These are phyloP conservation scores for Diphasiastrum complanatum DNA, from an alignment of 83 land plant genomes.

Conservation along the genomic window DNA sequence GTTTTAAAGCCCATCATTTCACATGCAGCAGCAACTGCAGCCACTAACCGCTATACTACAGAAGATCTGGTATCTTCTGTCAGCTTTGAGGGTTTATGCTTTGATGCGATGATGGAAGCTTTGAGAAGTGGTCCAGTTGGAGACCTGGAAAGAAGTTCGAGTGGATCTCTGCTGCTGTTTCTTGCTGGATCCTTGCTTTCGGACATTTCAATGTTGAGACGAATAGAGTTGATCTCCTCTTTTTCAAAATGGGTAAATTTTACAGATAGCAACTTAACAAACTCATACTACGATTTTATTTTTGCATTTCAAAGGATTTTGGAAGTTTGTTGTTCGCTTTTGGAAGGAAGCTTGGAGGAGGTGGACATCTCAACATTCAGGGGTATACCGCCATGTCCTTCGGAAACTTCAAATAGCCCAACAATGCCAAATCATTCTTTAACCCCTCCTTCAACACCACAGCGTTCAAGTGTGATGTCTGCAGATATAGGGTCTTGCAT, in stretches of 20 bases:
- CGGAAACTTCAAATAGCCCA: too few relatives aligned
- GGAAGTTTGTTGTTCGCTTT: constrained; percentile 35
- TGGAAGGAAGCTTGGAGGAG: constrained; percentile 27
- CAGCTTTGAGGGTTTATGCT: constrained; percentile 60
- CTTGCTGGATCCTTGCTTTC: constrained; percentile 52
- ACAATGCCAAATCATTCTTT: too few relatives aligned
- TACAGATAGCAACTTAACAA: constrained; percentile 32
- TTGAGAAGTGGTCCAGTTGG: constrained; percentile 34
- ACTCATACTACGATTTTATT: constrained; percentile 49
- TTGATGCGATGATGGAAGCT: constrained; percentile 50
- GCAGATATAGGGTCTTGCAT: background rate
- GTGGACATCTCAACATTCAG: constrained; percentile 24
- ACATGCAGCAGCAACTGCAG: constrained; percentile 39
- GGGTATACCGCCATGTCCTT: background rate
- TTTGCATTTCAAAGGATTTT: constrained; percentile 59
- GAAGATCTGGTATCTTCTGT: constrained; percentile 27
- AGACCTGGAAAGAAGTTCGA: constrained; percentile 15
- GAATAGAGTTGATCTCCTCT: constrained; percentile 40
- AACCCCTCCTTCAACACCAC: too few relatives aligned
- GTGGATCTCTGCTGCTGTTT: constrained; percentile 51
- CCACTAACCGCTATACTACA: constrained; percentile 35
- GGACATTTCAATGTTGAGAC: constrained; percentile 49
- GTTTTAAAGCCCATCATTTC: constrained; percentile 69
- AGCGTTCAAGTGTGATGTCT: too few relatives aligned
- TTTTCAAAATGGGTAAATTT: constrained; percentile 56